Percentiles rank a stretch among this genome's conserved stretches.
phyloP scores from a whole-genome alignment of 768 basidiomycete genomes.

The Lactifluus subvellereus region DNA sequence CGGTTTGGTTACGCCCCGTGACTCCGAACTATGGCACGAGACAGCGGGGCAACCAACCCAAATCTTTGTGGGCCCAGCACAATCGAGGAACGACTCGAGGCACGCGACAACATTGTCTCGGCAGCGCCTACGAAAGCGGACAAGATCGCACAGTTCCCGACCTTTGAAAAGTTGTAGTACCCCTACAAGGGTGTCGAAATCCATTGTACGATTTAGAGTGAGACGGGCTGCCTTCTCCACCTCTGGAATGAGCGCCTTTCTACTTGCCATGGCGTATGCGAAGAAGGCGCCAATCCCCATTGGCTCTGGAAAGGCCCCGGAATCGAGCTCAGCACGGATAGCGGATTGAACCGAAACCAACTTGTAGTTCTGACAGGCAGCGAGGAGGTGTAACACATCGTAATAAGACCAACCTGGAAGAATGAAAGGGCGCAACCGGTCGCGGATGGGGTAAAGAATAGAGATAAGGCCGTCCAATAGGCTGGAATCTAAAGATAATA shows the following conservation, averaged over 20 bases:
- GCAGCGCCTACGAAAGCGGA: slow-evolving; percentile 4
- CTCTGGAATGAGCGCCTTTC: neutral
- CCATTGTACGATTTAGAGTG: slow-evolving; percentile 1
- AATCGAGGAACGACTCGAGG: neutral
- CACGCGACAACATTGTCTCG: neutral
- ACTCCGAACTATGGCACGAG: too few relatives aligned
- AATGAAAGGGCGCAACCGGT: neutral
- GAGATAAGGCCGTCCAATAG: neutral
- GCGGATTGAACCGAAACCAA: slow-evolving; percentile 16
- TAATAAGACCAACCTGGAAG: neutral
- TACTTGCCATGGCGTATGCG: slow-evolving; percentile 19
- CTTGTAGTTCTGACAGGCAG: slow-evolving; percentile 25
- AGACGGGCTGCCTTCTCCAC: neutral
- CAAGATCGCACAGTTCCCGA: slow-evolving; percentile 1
- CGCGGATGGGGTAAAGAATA: slow-evolving; percentile 4
- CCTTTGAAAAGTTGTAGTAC: slow-evolving; percentile 2
- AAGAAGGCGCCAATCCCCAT: neutral
- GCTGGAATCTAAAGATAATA: neutral
- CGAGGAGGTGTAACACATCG: slow-evolving; percentile 7
- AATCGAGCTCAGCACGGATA: neutral
- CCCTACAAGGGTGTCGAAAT: neutral
- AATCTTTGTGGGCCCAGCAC: neutral
- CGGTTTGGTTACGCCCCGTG: neutral
- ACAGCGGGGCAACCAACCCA: neutral
- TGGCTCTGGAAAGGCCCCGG: neutral